Evolutionary conservation across 306 rosid genomes (phyloP), one percentile per base, ranked within the genome.

Genomic region (Alnus glutinosa): DNA sequence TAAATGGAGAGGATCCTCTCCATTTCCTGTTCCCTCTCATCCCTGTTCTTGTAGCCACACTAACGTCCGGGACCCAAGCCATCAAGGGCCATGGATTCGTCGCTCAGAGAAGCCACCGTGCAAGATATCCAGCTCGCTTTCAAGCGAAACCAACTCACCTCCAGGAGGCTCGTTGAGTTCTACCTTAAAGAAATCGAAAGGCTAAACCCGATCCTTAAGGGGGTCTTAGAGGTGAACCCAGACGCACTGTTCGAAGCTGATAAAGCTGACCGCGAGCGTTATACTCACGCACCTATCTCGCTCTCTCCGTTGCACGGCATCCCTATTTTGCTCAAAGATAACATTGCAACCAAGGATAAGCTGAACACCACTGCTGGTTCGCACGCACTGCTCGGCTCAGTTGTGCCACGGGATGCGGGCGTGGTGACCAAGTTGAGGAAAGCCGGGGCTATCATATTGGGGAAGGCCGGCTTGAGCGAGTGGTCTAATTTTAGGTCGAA

Each of bases 321-420:
- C 63, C 97, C 92, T 0, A 23, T 91, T 63, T 74, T 91, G 76
- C 80, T 89, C 15, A 91, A 86, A 83, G 94, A 89, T n/a, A 89
- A 70, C 70, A 86, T 88, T 67, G 94, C 82, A 71, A 92, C 92
- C 36, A 88, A 79, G 75, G 92, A 89, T 57, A 85, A 82, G 89
- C 81, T 92, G 54, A 89, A 92, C 73, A 88, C 87, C 18, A 89
- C 89, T 0, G 92, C 91, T 3, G 92, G 90, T 46, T 92, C 92
- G 3, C 87, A 78, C 1, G 88, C 90, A 0, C 77, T 89, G 83
- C 90, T 89, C 1, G 90, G 92, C 34, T 88, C 89, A 0, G 57
- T 64, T 3, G 81, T 86, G 76, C 92, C 97, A 0, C 76, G 81
- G 1, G 94, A 89, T 78, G 86, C 94, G 0, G 87, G 84, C 0